Base-by-base conservation (phyloP, 495 filamentous ascomycete genomes). In the Penicillium riverlandense region DNA sequence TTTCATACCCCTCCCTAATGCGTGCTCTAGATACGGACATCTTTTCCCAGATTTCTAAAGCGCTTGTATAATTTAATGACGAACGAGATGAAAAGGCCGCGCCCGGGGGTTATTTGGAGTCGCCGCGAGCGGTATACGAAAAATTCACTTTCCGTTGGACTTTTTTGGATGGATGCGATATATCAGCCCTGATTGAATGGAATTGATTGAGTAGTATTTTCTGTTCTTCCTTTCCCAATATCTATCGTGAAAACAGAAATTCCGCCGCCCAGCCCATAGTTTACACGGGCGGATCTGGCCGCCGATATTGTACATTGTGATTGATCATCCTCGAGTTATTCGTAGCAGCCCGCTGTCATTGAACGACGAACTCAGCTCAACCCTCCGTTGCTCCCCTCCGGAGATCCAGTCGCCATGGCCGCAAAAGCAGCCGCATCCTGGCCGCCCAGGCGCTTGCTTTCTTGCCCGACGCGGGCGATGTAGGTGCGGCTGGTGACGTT, bases 401-500 rank as follows among this genome's bases (percentile, higher is more conserved):
- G 48, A 11, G 54, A 31, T 12, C 53, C 55, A 11, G 57, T 52
- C 22, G 61, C 62, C 40, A 66, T 40, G 6, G 54, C 38, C 32
- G 47, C 59, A 52, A 65, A 52, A 5, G 54, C 55, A 29, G 51
- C 22, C 6, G 50, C 45, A 41, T 65, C 48, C 34, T 61, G 48
- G 41, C 53, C 59, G 32, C 56, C 59, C 48, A 57, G 45, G 13
- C 54, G 67, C 63, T 67, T 72, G 29, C 50, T 58, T 55, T 88
- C 83, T 45, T 74, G 69, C 57, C 86, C 81, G 65, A 95, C 75
- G 54, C 88, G 76, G 38, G 57, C 57, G 50, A 95, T 74, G 61
- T 95, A 95, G 22, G 82, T 73, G 46, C 75, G 60, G 65, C 82
- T 88, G 45, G 95, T 85, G 44, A 75, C 71, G 64, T 96, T 96